phyloP scores from a whole-genome alignment of 345 rosid species.

The Syzygium jambos region DNA sequence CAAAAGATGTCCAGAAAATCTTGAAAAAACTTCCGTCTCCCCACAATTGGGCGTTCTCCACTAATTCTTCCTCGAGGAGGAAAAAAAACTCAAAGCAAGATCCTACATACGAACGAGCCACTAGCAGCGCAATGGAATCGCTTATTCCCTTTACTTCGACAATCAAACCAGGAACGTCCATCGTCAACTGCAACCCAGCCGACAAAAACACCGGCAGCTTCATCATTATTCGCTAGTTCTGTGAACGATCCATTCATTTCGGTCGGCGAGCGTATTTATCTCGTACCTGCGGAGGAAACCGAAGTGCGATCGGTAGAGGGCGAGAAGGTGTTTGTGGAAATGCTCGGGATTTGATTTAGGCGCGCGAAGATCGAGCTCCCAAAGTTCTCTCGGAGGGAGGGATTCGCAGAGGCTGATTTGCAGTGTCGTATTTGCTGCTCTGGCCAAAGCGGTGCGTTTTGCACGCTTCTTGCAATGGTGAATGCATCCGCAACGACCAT shows the following conservation, averaged over 20 bases:
- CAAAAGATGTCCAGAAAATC: no score
- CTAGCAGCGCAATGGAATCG: neutral
- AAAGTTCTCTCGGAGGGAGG: neutral
- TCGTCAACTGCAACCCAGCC: neutral
- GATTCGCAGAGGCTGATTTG: neutral
- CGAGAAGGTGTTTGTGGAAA: neutral
- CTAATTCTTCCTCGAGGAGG: neutral
- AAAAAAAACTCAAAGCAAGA: neutral
- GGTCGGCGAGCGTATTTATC: neutral
- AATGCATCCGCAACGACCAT: neutral
- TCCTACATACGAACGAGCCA: rapidly evolving
- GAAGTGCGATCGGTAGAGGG: neutral
- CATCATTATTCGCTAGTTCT: neutral
- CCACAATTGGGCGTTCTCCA: neutral
- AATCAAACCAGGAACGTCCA: neutral
- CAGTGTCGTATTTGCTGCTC: neutral
- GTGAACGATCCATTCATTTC: neutral
- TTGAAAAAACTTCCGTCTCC: neutral
- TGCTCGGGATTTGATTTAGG: neutral
- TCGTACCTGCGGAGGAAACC: neutral
- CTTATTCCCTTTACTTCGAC: neutral
- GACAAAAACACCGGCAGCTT: neutral
- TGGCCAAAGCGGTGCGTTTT: neutral
- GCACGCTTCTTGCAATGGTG: neutral
- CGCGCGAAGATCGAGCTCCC: neutral